Percentiles rank a stretch among this genome's conserved stretches.
These are phyloP conservation scores for Tricholoma flavovirens DNA, from an alignment of 768 basidiomycete species.

Conservation along the genomic window DNA sequence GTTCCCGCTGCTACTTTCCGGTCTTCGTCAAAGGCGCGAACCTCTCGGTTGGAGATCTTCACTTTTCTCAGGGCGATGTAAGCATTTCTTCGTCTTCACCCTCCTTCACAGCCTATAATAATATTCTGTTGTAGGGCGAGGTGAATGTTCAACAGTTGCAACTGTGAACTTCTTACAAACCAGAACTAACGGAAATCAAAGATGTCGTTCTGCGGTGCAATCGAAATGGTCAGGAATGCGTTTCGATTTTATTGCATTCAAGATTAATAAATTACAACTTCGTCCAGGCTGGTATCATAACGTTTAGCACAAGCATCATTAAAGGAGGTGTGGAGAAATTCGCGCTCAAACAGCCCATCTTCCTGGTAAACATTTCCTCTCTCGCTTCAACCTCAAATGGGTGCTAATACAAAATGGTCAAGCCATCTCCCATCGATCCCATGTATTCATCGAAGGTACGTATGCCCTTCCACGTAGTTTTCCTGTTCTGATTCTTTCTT, in stretches of 20 bases:
- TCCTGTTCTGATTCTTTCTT: conserved; percentile 1
- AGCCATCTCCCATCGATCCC: conserved; percentile 75
- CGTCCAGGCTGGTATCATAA: conserved; percentile 60
- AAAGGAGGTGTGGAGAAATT: conserved; percentile 73
- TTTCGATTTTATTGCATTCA: not conserved
- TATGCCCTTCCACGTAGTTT: not conserved
- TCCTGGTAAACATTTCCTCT: conserved; percentile 40
- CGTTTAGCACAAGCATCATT: conserved; percentile 66
- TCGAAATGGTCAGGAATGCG: conserved; percentile 54
- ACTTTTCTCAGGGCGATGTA: conserved; percentile 76
- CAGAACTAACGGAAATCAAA: conserved; percentile 15
- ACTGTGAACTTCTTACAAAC: not conserved
- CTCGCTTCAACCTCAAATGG: not conserved
- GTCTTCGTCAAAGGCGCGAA: conserved; percentile 75
- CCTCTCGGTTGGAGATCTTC: conserved; percentile 71
- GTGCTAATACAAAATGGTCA: not conserved
- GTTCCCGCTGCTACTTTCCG: conserved; percentile 70
- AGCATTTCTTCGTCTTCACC: conserved; percentile 4
- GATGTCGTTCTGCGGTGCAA: conserved; percentile 73
- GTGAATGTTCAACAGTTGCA: conserved; percentile 31
- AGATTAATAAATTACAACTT: not conserved
- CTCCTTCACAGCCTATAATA: not conserved
- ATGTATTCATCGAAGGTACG: conserved; percentile 61
- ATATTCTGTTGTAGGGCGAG: conserved; percentile 41
- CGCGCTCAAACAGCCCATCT: conserved; percentile 68